Evolutionary conservation across 352 stramenopile species (phyloP).

Genomic region (Pythium folliculosum): DNA sequence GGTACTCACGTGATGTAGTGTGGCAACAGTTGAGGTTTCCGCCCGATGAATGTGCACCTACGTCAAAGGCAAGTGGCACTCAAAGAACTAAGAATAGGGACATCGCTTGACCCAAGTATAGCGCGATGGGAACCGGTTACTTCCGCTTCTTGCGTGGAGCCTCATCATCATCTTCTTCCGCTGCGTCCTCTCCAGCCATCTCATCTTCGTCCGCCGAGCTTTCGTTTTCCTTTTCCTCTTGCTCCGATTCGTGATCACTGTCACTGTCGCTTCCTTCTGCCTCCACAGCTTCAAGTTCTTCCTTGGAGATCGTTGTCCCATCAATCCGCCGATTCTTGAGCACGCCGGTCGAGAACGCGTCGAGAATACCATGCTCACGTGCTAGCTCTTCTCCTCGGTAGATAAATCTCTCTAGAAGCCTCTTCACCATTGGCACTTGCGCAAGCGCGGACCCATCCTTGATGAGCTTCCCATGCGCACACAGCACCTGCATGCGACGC

Average conservation of each 20-base stretch:
- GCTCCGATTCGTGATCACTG: slow-evolving; percentile 15
- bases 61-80: neutral
- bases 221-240: slow-evolving; percentile 25
- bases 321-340: slow-evolving; percentile 73
- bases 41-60: neutral
- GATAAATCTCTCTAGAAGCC: slow-evolving; percentile 59
- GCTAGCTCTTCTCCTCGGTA: slow-evolving; percentile 60
- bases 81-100: too few species aligned
- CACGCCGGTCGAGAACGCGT: slow-evolving; percentile 61
- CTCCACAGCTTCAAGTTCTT: slow-evolving; percentile 37
- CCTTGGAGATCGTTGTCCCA: slow-evolving; percentile 56
- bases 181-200: neutral
- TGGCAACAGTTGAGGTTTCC: neutral
- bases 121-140: slow-evolving; percentile 4
- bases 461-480: slow-evolving; percentile 60
- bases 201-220: slow-evolving; percentile 28
- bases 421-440: slow-evolving; percentile 70
- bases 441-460: slow-evolving; percentile 51
- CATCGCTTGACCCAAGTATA: neutral
- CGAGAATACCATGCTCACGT: slow-evolving; percentile 51
- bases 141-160: slow-evolving; percentile 18
- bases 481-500: slow-evolving; percentile 61
- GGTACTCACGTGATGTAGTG: neutral
- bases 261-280: slow-evolving; percentile 29
- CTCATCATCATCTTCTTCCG: slow-evolving; percentile 4